These are phyloP conservation scores for Pseudopyrenochaeta lycopersici DNA, from an alignment of 2,329 filamentous ascomycete genomes.

Conservation along the genomic window DNA sequence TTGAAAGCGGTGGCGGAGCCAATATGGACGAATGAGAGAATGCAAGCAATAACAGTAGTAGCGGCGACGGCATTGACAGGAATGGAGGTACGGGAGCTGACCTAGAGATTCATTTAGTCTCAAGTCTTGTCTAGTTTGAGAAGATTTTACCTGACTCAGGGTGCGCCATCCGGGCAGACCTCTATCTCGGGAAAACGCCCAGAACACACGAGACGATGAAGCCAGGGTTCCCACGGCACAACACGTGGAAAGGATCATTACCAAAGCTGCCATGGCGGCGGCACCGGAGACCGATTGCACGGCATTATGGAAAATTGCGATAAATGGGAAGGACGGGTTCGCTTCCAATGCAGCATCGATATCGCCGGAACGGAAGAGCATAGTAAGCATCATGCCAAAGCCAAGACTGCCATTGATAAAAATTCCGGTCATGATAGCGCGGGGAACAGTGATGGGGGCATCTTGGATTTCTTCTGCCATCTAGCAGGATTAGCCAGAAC, in stretches of 20 bases:
- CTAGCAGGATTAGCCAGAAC: slow-evolving; percentile 1
- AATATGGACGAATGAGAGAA: slow-evolving; percentile 60
- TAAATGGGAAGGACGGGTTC: slow-evolving; percentile 55
- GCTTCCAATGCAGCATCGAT: slow-evolving; percentile 38
- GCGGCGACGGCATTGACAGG: slow-evolving; percentile 46
- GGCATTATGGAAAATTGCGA: slow-evolving; percentile 57
- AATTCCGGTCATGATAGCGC: slow-evolving; percentile 49
- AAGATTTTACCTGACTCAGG: slow-evolving; percentile 19
- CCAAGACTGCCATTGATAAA: slow-evolving; percentile 50
- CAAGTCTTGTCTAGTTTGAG: too few relatives aligned
- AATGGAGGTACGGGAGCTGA: slow-evolving; percentile 29
- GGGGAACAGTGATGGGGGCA: slow-evolving; percentile 40
- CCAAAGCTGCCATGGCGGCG: slow-evolving; percentile 53
- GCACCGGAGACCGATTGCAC: slow-evolving; percentile 46
- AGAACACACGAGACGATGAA: slow-evolving; percentile 49
- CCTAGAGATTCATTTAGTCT: slow-evolving; percentile 8
- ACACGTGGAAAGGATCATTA: slow-evolving; percentile 43
- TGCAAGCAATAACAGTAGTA: slow-evolving; percentile 47
- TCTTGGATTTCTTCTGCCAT: slow-evolving; percentile 42
- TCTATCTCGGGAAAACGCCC: slow-evolving; percentile 52
- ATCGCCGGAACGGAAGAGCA: slow-evolving; percentile 46
- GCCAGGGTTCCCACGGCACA: slow-evolving; percentile 48
- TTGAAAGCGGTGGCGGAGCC: slow-evolving; percentile 45
- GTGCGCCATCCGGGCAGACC: slow-evolving; percentile 50
- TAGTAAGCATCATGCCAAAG: slow-evolving; percentile 38